Percentiles rank a stretch among this genome's conserved stretches.
Conservation (phyloP, 2,329 filamentous ascomycete genomes). For the Aureobasidium sp. region DNA sequence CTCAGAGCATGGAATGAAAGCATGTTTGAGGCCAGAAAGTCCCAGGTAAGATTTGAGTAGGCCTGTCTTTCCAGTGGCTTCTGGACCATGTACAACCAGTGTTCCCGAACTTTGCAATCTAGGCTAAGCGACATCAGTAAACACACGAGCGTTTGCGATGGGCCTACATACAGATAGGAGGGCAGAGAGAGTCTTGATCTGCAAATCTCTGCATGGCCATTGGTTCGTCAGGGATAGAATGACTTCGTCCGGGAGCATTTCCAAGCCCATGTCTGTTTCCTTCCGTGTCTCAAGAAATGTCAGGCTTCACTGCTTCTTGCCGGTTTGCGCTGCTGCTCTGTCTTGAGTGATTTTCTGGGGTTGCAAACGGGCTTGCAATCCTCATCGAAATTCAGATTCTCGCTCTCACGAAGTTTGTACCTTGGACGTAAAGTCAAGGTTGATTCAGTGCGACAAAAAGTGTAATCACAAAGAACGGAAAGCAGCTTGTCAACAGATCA, state of each 20-base stretch:
- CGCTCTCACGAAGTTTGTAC: not conserved
- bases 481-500: slow-evolving; percentile 1
- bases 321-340: not conserved
- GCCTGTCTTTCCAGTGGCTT: slow-evolving; percentile 78
- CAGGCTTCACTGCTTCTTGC: not conserved
- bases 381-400: not conserved
- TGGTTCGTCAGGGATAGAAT: slow-evolving; percentile 27
- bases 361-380: not conserved
- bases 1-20: slow-evolving; percentile 61
- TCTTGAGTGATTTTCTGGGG: not conserved
- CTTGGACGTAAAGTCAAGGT: not conserved
- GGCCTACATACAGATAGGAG: slow-evolving; percentile 34
- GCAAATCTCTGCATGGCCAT: slow-evolving; percentile 36
- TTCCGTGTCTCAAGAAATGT: not conserved
- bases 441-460: not conserved
- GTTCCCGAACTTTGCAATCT: slow-evolving; percentile 61
- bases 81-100: slow-evolving; percentile 73
- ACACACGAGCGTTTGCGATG: not conserved
- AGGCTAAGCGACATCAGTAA: slow-evolving; percentile 38
- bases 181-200: slow-evolving; percentile 37
- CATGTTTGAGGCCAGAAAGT: slow-evolving; percentile 42
- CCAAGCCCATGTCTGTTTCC: slow-evolving; percentile 5
- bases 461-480: not conserved
- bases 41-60: slow-evolving; percentile 57
- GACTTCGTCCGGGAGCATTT: slow-evolving; percentile 30